Evolutionary conservation across 2,329 filamentous ascomycete genomes (phyloP).

Genomic region (Anthostomella pinea): DNA sequence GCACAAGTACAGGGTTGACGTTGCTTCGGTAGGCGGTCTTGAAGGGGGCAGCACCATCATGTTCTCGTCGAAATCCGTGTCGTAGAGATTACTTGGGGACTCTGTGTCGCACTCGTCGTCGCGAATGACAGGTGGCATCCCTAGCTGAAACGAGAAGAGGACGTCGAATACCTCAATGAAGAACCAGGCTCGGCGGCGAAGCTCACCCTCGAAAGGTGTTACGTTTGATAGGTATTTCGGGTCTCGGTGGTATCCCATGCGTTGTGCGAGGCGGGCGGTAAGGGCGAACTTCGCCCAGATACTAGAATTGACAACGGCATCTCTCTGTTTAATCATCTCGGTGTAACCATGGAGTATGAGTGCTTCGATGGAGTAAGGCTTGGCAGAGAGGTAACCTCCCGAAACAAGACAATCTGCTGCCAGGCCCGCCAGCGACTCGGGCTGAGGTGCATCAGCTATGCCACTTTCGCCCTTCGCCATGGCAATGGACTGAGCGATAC

Average conservation of each 20-base stretch:
- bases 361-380: conserved; percentile 47
- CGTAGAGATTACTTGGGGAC: conserved; percentile 44
- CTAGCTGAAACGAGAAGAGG: conserved; percentile 50
- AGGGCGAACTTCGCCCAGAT: conserved; percentile 48
- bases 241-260: conserved; percentile 52
- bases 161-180: conserved; percentile 46
- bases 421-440: conserved; percentile 33
- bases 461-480: conserved; percentile 29
- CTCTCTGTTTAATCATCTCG: conserved; percentile 39
- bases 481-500: conserved; percentile 38
- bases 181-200: conserved; percentile 49
- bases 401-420: conserved; percentile 47
- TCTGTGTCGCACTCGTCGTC: conserved; percentile 46
- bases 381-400: conserved; percentile 45
- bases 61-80: conserved; percentile 51
- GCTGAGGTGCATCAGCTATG: conserved; percentile 23
- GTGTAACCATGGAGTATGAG: conserved; percentile 44
- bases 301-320: conserved; percentile 41
- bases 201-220: conserved; percentile 49
- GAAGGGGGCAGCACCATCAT: conserved; percentile 40
- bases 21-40: conserved; percentile 41
- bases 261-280: conserved; percentile 47
- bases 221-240: conserved; percentile 40
- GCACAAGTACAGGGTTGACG: conserved; percentile 41
- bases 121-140: conserved; percentile 48